Conservation (phyloP, 768 basidiomycete genomes). For the Suillus lakei region DNA sequence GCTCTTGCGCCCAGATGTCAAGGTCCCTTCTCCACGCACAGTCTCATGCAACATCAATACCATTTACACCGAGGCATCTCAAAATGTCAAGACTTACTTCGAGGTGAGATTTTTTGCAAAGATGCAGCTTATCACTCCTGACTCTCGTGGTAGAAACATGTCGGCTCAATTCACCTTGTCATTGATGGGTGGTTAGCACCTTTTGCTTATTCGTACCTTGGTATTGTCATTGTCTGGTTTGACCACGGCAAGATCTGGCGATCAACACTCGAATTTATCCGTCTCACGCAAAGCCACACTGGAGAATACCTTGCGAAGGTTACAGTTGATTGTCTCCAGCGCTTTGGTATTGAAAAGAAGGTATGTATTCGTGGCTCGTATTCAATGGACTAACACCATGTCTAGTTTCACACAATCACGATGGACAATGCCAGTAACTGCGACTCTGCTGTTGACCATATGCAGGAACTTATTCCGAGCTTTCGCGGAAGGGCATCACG, state of each 20-base stretch:
- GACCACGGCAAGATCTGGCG: constrained; percentile 31
- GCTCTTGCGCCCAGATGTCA: too few species aligned
- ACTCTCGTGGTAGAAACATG: constrained; percentile 11
- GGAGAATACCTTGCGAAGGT: constrained; percentile 35
- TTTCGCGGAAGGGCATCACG: constrained; percentile 26
- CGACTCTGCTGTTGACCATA: constrained; percentile 25
- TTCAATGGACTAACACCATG: background rate
- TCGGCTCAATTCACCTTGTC: constrained; percentile 31
- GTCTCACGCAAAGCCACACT: constrained; percentile 33
- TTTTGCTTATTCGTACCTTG: constrained; percentile 32
- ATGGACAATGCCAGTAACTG: constrained; percentile 42
- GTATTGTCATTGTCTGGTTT: constrained; percentile 38
- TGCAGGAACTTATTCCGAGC: constrained; percentile 23
- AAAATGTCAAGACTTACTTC: background rate
- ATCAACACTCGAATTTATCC: constrained; percentile 38
- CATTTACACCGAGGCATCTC: too few species aligned
- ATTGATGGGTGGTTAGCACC: constrained; percentile 43
- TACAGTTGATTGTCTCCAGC: constrained; percentile 28
- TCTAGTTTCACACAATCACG: constrained; percentile 30
- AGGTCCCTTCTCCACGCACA: too few species aligned
- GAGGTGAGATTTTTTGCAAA: background rate
- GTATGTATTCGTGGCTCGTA: constrained; percentile 19
- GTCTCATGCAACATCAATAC: too few species aligned
- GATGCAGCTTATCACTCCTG: background rate
- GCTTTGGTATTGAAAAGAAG: constrained; percentile 31